Conservation (phyloP, 1,284 basidiomycete species). For the Cutaneotrichosporon daszewskae region DNA sequence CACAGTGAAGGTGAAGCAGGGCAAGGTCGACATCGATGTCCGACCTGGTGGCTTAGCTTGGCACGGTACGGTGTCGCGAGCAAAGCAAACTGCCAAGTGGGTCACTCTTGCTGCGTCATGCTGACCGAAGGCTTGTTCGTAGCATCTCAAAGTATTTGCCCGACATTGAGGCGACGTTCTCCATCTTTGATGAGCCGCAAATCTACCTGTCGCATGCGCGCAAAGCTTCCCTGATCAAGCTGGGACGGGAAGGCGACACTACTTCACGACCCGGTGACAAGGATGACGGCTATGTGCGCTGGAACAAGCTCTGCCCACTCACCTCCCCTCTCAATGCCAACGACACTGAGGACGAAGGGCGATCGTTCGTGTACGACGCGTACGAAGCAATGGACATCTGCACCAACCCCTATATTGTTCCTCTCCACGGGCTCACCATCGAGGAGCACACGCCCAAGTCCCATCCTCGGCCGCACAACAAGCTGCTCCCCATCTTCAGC, state of each 20-base stretch:
- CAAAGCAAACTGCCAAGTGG: conserved; percentile 30
- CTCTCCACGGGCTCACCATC: conserved; percentile 42
- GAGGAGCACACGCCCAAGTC: conserved; percentile 40
- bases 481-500: conserved; percentile 44
- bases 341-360: conserved; percentile 18
- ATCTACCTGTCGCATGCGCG: conserved; percentile 49
- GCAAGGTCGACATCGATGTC: conserved; percentile 24
- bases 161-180: conserved; percentile 47
- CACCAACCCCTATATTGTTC: conserved; percentile 44
- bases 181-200: conserved; percentile 51
- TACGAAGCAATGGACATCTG: conserved; percentile 42
- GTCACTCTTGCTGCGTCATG: conserved; percentile 1
- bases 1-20: conserved; percentile 33
- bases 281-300: conserved; percentile 31
- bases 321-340: conserved; percentile 35
- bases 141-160: conserved; percentile 43
- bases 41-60: conserved; percentile 38
- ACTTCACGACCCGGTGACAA: conserved; percentile 23
- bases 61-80: conserved; percentile 38
- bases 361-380: conserved; percentile 41
- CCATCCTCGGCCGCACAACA: conserved; percentile 42
- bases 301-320: conserved; percentile 37
- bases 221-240: conserved; percentile 43
- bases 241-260: conserved; percentile 44
- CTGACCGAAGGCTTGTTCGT: conserved; percentile 31